A percentile compares a stretch with the other conserved stretches of the same genome.
These are phyloP conservation scores for Verticillium alfalfae DNA, from an alignment of 2,329 filamentous ascomycete genomes.

Conservation along the genomic window DNA sequence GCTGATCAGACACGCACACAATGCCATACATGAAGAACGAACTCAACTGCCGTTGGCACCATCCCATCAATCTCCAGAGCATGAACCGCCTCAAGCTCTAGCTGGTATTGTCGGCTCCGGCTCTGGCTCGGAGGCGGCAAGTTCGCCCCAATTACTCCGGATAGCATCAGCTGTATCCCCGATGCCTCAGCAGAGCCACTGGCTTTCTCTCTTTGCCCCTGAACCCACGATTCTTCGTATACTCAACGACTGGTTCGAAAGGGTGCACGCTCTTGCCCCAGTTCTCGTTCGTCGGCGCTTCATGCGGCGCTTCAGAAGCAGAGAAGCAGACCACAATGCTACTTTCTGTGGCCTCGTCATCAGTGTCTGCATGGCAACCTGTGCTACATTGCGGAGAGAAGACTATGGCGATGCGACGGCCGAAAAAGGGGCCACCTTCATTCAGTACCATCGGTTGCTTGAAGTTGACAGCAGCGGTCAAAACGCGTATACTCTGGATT, in stretches of 20 bases:
- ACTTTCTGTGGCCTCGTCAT: constrained; percentile 25
- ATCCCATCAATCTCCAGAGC: not conserved
- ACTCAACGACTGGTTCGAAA: constrained; percentile 27
- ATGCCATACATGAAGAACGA: not conserved
- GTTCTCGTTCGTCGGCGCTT: constrained; percentile 24
- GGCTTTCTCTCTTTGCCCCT: constrained; percentile 7
- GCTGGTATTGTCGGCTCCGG: not conserved
- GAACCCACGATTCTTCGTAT: constrained; percentile 12
- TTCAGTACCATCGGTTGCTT: constrained; percentile 20
- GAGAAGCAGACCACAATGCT: constrained; percentile 17
- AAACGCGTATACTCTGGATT: constrained; percentile 22
- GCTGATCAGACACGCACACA: not conserved
- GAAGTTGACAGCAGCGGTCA: constrained; percentile 5
- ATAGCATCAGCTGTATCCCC: not conserved
- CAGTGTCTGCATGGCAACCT: constrained; percentile 26
- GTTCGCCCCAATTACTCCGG: not conserved
- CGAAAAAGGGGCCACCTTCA: constrained; percentile 19
- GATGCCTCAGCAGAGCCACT: constrained; percentile 2
- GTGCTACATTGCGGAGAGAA: constrained; percentile 21
- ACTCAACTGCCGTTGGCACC: not conserved
- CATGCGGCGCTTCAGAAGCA: constrained; percentile 17
- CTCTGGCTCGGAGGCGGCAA: not conserved
- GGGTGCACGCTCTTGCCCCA: constrained; percentile 26
- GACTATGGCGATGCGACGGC: constrained; percentile 20
- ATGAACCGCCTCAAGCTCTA: not conserved